Evolutionary conservation across 257 asterid species (phyloP).

Genomic region (Fraxinus americana): DNA sequence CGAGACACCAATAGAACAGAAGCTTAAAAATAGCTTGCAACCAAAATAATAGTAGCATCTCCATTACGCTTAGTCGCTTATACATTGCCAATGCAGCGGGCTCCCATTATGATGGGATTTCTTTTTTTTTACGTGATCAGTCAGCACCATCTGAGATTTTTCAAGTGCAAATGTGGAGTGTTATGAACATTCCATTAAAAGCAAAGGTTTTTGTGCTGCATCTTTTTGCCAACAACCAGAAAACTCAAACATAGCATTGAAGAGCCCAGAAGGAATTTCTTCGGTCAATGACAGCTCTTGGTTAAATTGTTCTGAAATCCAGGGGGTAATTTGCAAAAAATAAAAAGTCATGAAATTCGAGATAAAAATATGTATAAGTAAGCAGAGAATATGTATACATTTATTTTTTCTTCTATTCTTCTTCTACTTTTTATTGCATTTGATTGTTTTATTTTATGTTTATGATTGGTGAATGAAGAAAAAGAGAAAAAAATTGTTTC

Average conservation of each 20-base stretch:
- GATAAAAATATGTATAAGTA: background rate
- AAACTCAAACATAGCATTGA: conserved; percentile 94
- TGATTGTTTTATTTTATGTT: background rate
- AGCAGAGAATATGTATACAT: background rate
- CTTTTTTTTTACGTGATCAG: conserved; percentile 83
- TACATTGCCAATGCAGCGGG: conserved; percentile 95
- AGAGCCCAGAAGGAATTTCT: conserved; percentile 90
- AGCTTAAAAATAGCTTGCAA: background rate
- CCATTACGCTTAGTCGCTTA: conserved; percentile 26
- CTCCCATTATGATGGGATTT: conserved; percentile 93
- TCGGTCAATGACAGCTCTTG: conserved; percentile 86
- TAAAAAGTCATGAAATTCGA: background rate
- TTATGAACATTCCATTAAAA: conserved; percentile 88
- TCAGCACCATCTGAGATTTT: conserved; percentile 84
- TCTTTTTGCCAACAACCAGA: conserved; percentile 97
- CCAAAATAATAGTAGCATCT: conserved; percentile 12
- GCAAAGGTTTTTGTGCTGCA: conserved; percentile 85
- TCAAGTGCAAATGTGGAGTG: conserved; percentile 82
- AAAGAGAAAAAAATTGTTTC: no score
- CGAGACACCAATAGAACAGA: conserved; percentile 17
- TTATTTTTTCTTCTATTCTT: background rate
- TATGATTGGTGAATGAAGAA: background rate
- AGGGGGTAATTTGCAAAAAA: conserved; percentile 22
- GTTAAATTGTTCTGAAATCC: conserved; percentile 97
- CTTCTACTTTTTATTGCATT: background rate